A percentile compares a stretch with the other conserved stretches of the same genome.
These are phyloP conservation scores for Flaveria linearis DNA, from an alignment of 129 eudicot species.

Conservation along the genomic window DNA sequence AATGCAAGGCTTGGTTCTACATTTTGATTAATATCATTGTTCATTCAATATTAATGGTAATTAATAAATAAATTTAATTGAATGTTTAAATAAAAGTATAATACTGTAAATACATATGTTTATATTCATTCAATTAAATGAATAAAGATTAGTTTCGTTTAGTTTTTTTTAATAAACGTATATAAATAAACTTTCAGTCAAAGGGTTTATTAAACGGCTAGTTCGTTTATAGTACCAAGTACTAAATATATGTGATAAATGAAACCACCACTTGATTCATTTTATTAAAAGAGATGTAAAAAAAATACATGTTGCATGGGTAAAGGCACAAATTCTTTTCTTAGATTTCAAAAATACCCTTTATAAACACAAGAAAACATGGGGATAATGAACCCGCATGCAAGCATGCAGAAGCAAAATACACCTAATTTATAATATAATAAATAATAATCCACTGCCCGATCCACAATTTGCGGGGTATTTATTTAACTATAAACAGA, in stretches of 20 bases:
- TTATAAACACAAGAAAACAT: conserved; percentile 33
- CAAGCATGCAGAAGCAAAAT: conserved; percentile 37
- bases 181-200: too few relatives aligned
- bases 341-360: neutral
- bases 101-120: too few relatives aligned
- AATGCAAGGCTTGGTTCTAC: too few relatives aligned
- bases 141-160: too few relatives aligned
- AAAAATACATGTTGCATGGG: conserved; percentile 2
- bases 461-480: conserved; percentile 19
- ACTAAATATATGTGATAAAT: neutral
- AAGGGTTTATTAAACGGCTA: too few relatives aligned
- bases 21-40: too few relatives aligned
- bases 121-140: too few relatives aligned
- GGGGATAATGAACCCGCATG: conserved; percentile 44
- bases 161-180: too few relatives aligned
- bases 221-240: too few relatives aligned
- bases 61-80: too few relatives aligned
- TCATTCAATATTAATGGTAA: too few relatives aligned
- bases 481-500: neutral
- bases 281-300: neutral
- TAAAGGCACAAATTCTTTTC: neutral
- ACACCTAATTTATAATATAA: neutral
- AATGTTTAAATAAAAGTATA: too few relatives aligned
- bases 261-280: neutral
- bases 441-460: conserved; percentile 22